Base-by-base conservation (phyloP, 768 basidiomycete species). In the Brasilioporus rufonigricans region DNA sequence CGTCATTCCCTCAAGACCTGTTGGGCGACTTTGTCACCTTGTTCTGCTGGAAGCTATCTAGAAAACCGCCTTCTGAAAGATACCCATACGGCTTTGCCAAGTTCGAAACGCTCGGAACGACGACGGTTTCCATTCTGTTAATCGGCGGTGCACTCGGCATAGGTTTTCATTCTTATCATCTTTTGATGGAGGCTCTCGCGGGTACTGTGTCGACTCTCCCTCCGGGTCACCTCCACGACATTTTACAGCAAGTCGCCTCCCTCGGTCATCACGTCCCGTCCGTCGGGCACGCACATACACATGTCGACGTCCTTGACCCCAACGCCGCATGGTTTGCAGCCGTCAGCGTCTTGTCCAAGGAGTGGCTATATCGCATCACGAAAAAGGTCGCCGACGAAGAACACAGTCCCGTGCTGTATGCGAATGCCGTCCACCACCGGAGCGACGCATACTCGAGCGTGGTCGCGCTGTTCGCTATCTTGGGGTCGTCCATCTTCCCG, bases 381-480 rank as follows among this genome's bases (percentile, higher is more conserved):
- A 89, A 89, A 66, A 82, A 80, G 51, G 95, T 99, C 29, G 97
- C 96, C 12, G 85, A 91, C 53, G 84, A 92, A 62, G 94, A 98
- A 71, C 85, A 86, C 63, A 92, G 89, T 64, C 91, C 92, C 5
- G 97, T 99, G 1, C 73, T 99, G 49, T 76, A 87, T 19, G 97
- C 97, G n/a, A 99, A 98, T 69, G 97, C 96, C 7, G 80, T 94
- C 52, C 96, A 98, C 70, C 97, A 99, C 73, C 83, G 97, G n/a
- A 94, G 91, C 59, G 97, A 99, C 69, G 93, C 93, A 7, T 93
- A 94, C 65, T 94, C 93, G 4, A 95, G 93, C 62, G 61, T 88
- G 46, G 93, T 99, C 50, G 93, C 95, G 12, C 82, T 98, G 52
- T 80, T 89, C 44, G 95, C 96, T 16, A 99, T 99, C 65, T 73